A percentile compares a stretch with the other conserved stretches of the same genome.
Conservation (phyloP, 2,329 filamentous ascomycete genomes). For the Hypoxylon rubiginosum region DNA sequence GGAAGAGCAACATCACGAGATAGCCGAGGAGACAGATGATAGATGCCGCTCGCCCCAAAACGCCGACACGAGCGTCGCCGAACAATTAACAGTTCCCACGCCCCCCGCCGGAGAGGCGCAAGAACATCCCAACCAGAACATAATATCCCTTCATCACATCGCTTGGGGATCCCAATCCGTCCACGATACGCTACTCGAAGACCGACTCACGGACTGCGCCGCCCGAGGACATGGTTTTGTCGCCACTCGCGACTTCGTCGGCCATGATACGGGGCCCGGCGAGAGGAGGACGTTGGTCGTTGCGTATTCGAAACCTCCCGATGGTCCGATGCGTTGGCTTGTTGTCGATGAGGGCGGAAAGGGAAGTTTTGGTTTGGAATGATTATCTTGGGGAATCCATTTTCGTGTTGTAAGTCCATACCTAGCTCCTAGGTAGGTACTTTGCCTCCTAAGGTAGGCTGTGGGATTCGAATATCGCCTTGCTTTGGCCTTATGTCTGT, state of each 20-base stretch:
- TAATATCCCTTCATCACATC: constrained; percentile 17
- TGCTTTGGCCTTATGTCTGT: too few species aligned
- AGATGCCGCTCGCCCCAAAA: neutral
- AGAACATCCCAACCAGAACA: neutral
- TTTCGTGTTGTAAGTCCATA: too few species aligned
- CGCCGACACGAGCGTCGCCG: neutral
- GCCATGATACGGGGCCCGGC: neutral
- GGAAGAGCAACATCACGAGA: neutral
- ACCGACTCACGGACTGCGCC: constrained; percentile 8
- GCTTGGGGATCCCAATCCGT: constrained; percentile 20
- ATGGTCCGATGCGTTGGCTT: constrained; percentile 21
- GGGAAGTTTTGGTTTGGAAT: constrained; percentile 4
- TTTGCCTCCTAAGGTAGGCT: too few species aligned
- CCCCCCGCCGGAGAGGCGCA: neutral
- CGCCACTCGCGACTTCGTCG: constrained; percentile 13
- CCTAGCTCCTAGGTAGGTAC: too few species aligned
- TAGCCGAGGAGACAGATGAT: neutral
- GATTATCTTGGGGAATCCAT: too few species aligned
- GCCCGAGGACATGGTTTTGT: constrained; percentile 3
- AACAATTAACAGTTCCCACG: neutral
- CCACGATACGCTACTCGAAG: constrained; percentile 3
- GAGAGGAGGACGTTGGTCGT: constrained; percentile 20
- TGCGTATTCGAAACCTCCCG: constrained; percentile 18
- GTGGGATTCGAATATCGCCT: too few species aligned
- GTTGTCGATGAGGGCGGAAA: constrained; percentile 17